Conservation (phyloP, 441 rosid species). For the Brassica hybrid region DNA sequence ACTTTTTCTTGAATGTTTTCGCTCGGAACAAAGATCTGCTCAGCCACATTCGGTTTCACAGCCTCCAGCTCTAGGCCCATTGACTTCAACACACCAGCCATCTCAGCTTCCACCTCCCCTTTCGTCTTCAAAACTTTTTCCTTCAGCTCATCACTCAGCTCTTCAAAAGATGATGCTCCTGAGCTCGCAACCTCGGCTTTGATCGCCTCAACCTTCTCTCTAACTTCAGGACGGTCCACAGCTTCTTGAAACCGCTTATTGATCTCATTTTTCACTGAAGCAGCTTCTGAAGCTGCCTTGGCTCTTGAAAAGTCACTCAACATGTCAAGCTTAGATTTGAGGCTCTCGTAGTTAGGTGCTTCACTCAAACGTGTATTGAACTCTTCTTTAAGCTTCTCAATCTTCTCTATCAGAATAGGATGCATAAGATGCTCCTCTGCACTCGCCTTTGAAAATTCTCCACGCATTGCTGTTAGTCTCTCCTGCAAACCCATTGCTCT, state of each 20-base stretch:
- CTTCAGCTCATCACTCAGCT: conserved; percentile 60
- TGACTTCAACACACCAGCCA: conserved; percentile 56
- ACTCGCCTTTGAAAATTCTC: conserved; percentile 57
- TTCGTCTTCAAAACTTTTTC: conserved; percentile 55
- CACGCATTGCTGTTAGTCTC: conserved; percentile 52
- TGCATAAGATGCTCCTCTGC: conserved; percentile 61
- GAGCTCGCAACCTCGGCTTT: conserved; percentile 56
- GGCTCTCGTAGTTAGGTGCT: conserved; percentile 66
- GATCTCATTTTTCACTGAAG: conserved; percentile 58
- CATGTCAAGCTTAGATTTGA: conserved; percentile 74
- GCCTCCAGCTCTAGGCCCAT: conserved; percentile 60
- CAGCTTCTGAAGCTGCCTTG: conserved; percentile 55
- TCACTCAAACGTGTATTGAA: conserved; percentile 53
- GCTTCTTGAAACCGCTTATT: conserved; percentile 66
- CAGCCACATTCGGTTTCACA: conserved; percentile 44
- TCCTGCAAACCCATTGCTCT: conserved; percentile 64
- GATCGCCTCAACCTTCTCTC: conserved; percentile 69
- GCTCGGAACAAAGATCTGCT: conserved; percentile 40
- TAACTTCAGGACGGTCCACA: conserved; percentile 57
- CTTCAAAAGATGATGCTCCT: conserved; percentile 58
- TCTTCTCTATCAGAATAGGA: conserved; percentile 62
- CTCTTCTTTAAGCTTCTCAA: conserved; percentile 69
- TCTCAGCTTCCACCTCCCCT: conserved; percentile 63
- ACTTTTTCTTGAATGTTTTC: conserved; percentile 46
- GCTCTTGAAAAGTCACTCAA: conserved; percentile 68